Percentiles rank a stretch among this genome's conserved stretches.
phyloP scores from a whole-genome alignment of 768 basidiomycete species.

The Pisolithus tinctorius region DNA sequence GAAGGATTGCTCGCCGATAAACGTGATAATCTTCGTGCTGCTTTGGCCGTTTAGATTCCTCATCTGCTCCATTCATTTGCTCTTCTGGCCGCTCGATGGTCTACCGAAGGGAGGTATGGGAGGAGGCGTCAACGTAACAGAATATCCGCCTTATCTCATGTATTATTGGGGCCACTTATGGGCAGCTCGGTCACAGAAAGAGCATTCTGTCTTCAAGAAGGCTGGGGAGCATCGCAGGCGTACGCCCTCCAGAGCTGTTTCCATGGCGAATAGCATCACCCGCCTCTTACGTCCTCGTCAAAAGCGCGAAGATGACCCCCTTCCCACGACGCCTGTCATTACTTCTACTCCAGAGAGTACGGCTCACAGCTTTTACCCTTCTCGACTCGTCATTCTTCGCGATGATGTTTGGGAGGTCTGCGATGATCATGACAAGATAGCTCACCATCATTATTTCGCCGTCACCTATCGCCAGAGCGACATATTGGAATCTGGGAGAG shows the following conservation, averaged over 20 bases:
- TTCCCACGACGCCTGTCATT: no score
- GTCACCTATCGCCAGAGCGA: slow-evolving; percentile 11
- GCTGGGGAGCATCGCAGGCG: not conserved
- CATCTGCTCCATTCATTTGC: no score
- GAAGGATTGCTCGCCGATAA: not conserved
- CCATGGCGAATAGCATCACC: slow-evolving; percentile 1
- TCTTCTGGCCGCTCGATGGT: not conserved
- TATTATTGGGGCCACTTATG: no score
- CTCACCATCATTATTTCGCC: not conserved
- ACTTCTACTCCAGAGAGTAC: no score
- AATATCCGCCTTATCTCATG: no score
- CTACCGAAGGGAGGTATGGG: not conserved
- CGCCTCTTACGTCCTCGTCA: not conserved
- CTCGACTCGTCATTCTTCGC: slow-evolving; percentile 4
- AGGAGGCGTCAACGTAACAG: not conserved
- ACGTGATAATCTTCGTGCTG: not conserved
- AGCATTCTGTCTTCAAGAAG: slow-evolving; percentile 7
- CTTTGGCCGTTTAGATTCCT: no score
- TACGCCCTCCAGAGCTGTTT: not conserved
- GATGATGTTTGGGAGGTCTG: not conserved
- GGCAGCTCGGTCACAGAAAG: slow-evolving; percentile 11
- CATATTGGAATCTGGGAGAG: not conserved
- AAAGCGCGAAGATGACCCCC: no score
- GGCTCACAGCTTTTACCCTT: slow-evolving; percentile 5
- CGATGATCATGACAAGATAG: no score